Evolutionary conservation across 306 rosid species (phyloP), one percentile per base, ranked within the genome.

Genomic region (Trifolium repens): DNA sequence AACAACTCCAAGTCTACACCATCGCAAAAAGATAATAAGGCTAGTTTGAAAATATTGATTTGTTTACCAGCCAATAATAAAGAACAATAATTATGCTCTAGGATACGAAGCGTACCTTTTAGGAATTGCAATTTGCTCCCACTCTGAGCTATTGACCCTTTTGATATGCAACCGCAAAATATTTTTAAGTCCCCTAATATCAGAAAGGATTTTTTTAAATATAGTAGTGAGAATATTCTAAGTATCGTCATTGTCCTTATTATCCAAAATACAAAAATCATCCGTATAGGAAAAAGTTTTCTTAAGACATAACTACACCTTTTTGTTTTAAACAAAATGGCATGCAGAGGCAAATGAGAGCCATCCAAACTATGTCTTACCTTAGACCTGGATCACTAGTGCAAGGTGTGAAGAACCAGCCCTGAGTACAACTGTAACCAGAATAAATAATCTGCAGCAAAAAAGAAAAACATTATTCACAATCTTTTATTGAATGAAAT

Each of bases 341-440:
- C 27, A 55, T 22, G 61, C 12, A 22, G 22, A 55, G 32, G 61
- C 32, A 19, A 55, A 55, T 55, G 34, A 54, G 61, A 55, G 61
- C 4, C 61, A 22, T 55, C 32, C 61, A 30, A 55, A 55, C 34
- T 55, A 55, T 55, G 79, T 78, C 85, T 53, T 71, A 89, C 99
- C 99, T 92, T 89, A 96, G 91, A 84, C 90, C 74, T 54, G 99
- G 99, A 84, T 85, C 80, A 74, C 92, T 90, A 19, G 89, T 10
- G 80, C 99, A 96, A 78, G 99, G 91, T 43, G 98, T 96, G 89
- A 96, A 85, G 88, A 96, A 90, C 98, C 98, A 96, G 14, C 99
- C 99, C 76, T 96, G 99, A 57, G 92, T 85, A 79, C 99, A 96
- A 79, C 96, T 84, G 83, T 87, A 93, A 80, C 97, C 89, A 54